phyloP scores from a whole-genome alignment of 1,284 basidiomycete genomes.

The Ustilago lituana region DNA sequence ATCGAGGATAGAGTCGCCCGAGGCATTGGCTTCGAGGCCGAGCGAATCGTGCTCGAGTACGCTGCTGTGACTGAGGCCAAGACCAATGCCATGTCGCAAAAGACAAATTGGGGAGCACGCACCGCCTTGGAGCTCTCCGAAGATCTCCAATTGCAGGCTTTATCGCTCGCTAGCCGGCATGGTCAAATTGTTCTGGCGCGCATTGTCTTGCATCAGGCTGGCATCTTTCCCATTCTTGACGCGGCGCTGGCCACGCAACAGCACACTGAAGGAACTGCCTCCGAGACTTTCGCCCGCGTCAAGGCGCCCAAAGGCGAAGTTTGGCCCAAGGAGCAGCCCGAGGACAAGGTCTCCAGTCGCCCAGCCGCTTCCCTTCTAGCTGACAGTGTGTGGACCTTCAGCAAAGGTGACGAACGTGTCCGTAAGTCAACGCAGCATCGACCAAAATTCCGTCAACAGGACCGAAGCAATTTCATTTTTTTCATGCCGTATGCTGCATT shows the following conservation, averaged over 20 bases:
- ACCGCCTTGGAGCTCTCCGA: constrained; percentile 55
- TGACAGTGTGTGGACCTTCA: constrained; percentile 56
- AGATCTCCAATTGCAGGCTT: constrained; percentile 46
- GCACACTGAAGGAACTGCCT: constrained; percentile 46
- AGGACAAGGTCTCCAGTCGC: constrained; percentile 2
- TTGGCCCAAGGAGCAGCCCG: constrained; percentile 4
- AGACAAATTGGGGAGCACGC: constrained; percentile 47
- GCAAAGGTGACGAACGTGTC: constrained; percentile 21
- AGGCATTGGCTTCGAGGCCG: constrained; percentile 55
- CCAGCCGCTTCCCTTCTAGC: constrained; percentile 50
- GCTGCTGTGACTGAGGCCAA: constrained; percentile 35
- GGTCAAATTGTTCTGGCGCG: constrained; percentile 41
- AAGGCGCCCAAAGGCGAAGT: constrained; percentile 19
- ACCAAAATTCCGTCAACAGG: constrained; percentile 40
- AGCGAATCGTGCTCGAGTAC: constrained; percentile 53
- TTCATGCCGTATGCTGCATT: constrained; percentile 62
- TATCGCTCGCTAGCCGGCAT: constrained; percentile 46
- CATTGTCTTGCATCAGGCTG: constrained; percentile 54
- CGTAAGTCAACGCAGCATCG: constrained; percentile 20
- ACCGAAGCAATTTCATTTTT: constrained; percentile 66
- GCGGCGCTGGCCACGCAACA: constrained; percentile 57
- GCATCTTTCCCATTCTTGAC: constrained; percentile 67
- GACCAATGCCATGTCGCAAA: constrained; percentile 25
- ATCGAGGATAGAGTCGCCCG: constrained; percentile 50
- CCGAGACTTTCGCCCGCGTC: constrained; percentile 20